These are phyloP conservation scores for Potentilla sterilis DNA, from an alignment of 306 rosid genomes.

Conservation along the genomic window DNA sequence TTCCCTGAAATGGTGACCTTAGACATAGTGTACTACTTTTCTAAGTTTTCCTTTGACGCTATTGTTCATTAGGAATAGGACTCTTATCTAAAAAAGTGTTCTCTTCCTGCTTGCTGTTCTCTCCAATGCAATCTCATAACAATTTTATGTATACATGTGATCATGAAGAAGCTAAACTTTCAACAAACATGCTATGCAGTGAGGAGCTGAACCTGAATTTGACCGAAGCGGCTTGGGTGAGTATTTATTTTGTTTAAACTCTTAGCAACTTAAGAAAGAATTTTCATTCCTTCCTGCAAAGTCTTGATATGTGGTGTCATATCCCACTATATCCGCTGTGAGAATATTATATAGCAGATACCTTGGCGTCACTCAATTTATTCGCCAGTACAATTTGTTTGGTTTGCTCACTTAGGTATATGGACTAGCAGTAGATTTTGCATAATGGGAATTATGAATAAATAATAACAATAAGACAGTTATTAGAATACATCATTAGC, in stretches of 20 bases:
- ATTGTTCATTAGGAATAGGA: not conserved
- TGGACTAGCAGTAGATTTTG: not conserved
- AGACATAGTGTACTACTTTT: conserved; percentile 1
- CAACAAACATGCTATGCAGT: conserved; percentile 47
- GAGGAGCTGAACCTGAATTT: conserved; percentile 89
- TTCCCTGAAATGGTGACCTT: conserved; percentile 8
- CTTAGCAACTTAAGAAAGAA: conserved; percentile 6
- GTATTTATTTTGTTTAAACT: conserved; percentile 23
- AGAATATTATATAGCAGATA: not conserved
- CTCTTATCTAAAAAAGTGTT: not conserved
- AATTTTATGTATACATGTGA: conserved; percentile 8
- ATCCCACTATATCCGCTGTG: not conserved
- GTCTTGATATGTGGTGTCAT: not conserved
- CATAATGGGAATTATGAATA: not conserved
- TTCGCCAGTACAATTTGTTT: not conserved
- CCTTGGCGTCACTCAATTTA: not conserved
- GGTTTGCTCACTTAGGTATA: not conserved
- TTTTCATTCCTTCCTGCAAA: not conserved
- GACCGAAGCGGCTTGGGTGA: conserved; percentile 97
- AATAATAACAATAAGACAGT: not conserved
- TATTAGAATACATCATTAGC: not conserved
- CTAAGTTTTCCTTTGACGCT: not conserved
- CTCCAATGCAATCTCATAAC: not conserved
- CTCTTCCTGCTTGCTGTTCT: not conserved
- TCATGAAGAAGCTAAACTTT: conserved; percentile 29